These are phyloP conservation scores for Lepraria neglecta DNA, from an alignment of 495 filamentous ascomycete genomes.

Conservation along the genomic window DNA sequence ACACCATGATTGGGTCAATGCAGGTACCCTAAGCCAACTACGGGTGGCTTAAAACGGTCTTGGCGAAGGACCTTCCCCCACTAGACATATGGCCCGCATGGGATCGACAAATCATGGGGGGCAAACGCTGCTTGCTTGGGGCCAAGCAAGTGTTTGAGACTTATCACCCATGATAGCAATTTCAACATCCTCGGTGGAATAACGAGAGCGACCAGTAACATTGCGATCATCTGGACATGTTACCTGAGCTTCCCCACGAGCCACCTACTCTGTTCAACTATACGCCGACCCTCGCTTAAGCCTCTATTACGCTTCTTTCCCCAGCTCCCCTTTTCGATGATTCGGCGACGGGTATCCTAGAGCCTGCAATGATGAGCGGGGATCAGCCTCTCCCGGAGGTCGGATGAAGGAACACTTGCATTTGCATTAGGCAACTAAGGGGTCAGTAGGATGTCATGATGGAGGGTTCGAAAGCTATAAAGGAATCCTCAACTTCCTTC, in stretches of 20 bases:
- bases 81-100: constrained; percentile 6
- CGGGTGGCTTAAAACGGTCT: background rate
- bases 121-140: background rate
- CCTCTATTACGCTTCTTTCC: background rate
- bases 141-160: background rate
- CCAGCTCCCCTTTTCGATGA: constrained; percentile 8
- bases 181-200: background rate
- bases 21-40: background rate
- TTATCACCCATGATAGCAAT: constrained; percentile 4
- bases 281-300: constrained; percentile 2
- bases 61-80: constrained; percentile 1
- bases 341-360: background rate
- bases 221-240: background rate
- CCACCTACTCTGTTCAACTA: background rate
- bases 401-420: background rate
- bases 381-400: background rate
- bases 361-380: background rate
- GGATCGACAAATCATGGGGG: constrained; percentile 5
- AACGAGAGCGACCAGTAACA: constrained; percentile 1
- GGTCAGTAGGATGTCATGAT: background rate
- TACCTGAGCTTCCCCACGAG: background rate
- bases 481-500: background rate
- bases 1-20: background rate
- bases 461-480: constrained; percentile 9
- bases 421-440: background rate